These are phyloP conservation scores for Nothophoma quercina DNA, from an alignment of 2,329 filamentous ascomycete species.

Conservation along the genomic window DNA sequence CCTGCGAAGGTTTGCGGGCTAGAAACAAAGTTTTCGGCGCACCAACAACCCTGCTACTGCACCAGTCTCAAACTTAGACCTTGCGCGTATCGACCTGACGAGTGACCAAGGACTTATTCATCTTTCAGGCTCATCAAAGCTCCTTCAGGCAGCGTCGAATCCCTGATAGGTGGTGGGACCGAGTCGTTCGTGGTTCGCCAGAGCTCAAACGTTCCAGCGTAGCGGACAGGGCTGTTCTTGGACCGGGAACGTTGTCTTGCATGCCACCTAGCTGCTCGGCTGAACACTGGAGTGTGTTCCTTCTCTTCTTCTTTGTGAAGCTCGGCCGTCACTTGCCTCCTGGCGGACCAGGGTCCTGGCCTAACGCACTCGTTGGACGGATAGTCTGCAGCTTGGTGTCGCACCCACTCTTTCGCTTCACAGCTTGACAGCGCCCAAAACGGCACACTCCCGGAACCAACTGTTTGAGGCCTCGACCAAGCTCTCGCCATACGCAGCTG, in stretches of 20 bases:
- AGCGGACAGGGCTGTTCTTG: slow-evolving; percentile 29
- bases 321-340: slow-evolving; percentile 40
- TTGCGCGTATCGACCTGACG: slow-evolving; percentile 23
- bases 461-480: slow-evolving; percentile 50
- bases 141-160: slow-evolving; percentile 24
- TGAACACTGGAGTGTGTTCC: slow-evolving; percentile 34
- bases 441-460: slow-evolving; percentile 49
- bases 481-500: slow-evolving; percentile 44
- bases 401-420: slow-evolving; percentile 48
- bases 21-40: slow-evolving; percentile 48
- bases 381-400: slow-evolving; percentile 43
- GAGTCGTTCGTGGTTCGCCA: slow-evolving; percentile 19
- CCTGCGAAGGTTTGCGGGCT: slow-evolving; percentile 40
- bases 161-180: slow-evolving; percentile 25
- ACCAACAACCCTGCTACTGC: slow-evolving; percentile 47
- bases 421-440: slow-evolving; percentile 50
- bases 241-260: slow-evolving; percentile 39
- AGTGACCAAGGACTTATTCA: slow-evolving; percentile 34
- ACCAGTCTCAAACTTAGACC: slow-evolving; percentile 48
- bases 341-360: slow-evolving; percentile 36
- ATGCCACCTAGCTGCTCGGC: slow-evolving; percentile 39
- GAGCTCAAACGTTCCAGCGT: slow-evolving; percentile 37
- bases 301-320: slow-evolving; percentile 29
- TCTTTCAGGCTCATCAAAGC: slow-evolving; percentile 35
- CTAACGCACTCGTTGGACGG: slow-evolving; percentile 39